phyloP scores from a whole-genome alignment of 345 rosid species.

The Lumnitzera racemosa region DNA sequence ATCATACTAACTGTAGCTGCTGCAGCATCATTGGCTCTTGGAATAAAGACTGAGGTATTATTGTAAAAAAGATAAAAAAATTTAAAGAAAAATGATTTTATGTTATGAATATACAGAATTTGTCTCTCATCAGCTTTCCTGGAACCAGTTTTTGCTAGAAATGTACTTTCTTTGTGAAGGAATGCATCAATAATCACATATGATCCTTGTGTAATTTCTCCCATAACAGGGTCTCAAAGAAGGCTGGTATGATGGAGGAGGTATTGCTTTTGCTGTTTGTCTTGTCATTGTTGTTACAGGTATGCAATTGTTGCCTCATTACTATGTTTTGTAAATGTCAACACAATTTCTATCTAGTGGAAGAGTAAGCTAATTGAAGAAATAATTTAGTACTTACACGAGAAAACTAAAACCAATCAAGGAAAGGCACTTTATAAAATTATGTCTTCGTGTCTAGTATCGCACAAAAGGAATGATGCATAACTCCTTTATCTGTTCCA shows the following conservation, averaged over 20 bases:
- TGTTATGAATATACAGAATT: not conserved
- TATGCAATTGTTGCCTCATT: constrained; percentile 13
- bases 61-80: not conserved
- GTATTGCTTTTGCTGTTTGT: constrained; percentile 92
- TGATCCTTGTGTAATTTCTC: not conserved
- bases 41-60: constrained; percentile 86
- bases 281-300: constrained; percentile 96
- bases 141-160: not conserved
- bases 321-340: too few relatives aligned
- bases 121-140: not conserved
- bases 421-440: too few relatives aligned
- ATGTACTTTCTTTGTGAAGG: not conserved
- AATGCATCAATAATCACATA: not conserved
- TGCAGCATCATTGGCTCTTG: constrained; percentile 63
- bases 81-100: too few relatives aligned
- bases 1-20: constrained; percentile 93
- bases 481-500: too few relatives aligned
- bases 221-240: constrained; percentile 54
- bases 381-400: too few relatives aligned
- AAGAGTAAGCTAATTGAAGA: too few relatives aligned
- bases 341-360: too few relatives aligned
- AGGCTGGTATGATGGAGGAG: constrained; percentile 99
- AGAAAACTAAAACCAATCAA: too few relatives aligned
- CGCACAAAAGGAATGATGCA: too few relatives aligned
- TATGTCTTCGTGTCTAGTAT: not conserved